Conservation (phyloP, 2,329 filamentous ascomycete genomes). For the Diaporthe longicolla region DNA sequence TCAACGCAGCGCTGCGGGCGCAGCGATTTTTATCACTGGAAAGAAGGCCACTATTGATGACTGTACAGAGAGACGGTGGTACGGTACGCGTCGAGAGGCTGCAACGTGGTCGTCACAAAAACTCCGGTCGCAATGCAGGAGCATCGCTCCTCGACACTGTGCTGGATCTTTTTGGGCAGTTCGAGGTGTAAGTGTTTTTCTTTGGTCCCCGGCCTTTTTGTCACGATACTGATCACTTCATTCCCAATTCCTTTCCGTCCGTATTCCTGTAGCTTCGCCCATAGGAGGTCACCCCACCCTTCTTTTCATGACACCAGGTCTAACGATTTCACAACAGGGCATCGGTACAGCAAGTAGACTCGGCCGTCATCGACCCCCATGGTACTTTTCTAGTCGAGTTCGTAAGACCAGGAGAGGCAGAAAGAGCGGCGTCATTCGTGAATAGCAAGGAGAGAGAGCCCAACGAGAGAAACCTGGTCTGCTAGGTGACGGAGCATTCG, state of each 20-base stretch:
- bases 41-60: not conserved
- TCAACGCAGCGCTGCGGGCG: not conserved
- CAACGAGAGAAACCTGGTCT: not conserved
- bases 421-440: not conserved
- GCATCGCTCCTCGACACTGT: not conserved
- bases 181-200: not conserved
- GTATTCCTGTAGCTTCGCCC: no score
- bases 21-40: fast-evolving
- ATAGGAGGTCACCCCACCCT: no score
- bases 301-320: not conserved
- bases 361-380: fast-evolving
- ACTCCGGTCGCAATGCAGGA: no score
- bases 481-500: not conserved
- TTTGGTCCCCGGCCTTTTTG: not conserved
- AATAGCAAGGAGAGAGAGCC: not conserved
- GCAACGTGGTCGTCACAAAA: not conserved
- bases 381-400: not conserved
- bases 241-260: no score
- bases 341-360: not conserved
- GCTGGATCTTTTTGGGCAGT: not conserved
- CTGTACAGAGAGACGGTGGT: not conserved
- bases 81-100: not conserved
- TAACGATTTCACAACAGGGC: not conserved
- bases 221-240: no score
- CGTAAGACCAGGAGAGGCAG: not conserved